phyloP scores from a whole-genome alignment of 352 stramenopile genomes.

The Globisporangium yorkense region DNA sequence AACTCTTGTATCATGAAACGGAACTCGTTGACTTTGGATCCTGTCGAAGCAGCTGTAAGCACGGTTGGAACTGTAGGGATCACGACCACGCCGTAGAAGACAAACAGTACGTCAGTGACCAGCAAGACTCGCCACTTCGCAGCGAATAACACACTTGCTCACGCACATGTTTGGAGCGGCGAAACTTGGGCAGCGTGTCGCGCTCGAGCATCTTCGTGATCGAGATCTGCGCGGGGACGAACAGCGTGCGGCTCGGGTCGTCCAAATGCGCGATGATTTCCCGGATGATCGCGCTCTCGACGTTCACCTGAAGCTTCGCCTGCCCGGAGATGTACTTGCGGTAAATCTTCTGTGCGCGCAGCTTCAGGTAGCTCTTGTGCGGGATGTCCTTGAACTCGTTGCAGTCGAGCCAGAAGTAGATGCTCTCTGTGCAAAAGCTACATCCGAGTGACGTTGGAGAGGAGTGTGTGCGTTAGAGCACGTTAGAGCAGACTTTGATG shows the following conservation, averaged over 20 bases:
- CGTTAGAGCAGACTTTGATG: too few relatives aligned
- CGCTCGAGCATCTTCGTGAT: constrained; percentile 78
- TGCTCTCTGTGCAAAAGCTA: constrained; percentile 74
- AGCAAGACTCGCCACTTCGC: not conserved
- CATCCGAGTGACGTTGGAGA: not conserved
- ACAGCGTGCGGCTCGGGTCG: constrained; percentile 51
- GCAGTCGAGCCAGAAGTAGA: constrained; percentile 84
- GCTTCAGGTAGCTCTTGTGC: constrained; percentile 64
- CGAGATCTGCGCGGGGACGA: constrained; percentile 45
- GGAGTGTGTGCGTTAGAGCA: too few relatives aligned
- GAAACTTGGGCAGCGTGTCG: constrained; percentile 70
- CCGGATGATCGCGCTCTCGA: constrained; percentile 47
- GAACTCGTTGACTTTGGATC: constrained; percentile 6
- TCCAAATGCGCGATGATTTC: constrained; percentile 54
- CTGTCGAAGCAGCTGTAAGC: constrained; percentile 28
- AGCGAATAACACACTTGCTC: not conserved
- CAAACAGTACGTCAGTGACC: not conserved
- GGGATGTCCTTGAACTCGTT: constrained; percentile 79
- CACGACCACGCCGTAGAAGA: not conserved
- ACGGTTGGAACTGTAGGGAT: constrained; percentile 25
- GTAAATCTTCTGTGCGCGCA: constrained; percentile 75
- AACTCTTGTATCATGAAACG: not conserved
- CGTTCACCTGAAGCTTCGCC: constrained; percentile 66
- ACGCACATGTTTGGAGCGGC: constrained; percentile 63
- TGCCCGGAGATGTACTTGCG: constrained; percentile 67